A percentile compares a stretch with the other conserved stretches of the same genome.
These are phyloP conservation scores for Tephrocybe sp. DNA, from an alignment of 768 basidiomycete species.

Conservation along the genomic window DNA sequence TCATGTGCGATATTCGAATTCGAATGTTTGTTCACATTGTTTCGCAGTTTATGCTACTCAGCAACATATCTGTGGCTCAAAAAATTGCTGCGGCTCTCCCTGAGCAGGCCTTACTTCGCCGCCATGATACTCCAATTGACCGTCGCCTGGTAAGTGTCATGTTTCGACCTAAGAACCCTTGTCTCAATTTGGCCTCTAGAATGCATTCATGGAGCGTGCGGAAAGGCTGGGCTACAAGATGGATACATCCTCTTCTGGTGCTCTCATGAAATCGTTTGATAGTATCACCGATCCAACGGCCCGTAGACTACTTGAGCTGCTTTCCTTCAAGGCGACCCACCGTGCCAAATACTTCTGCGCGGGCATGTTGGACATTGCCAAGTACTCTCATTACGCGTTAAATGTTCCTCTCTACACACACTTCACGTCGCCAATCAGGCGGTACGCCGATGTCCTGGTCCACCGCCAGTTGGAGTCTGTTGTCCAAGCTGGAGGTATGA, in stretches of 20 bases:
- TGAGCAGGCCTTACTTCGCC: slow-evolving; percentile 94
- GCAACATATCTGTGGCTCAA: slow-evolving; percentile 88
- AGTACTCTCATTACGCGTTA: slow-evolving; percentile 91
- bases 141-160: slow-evolving; percentile 70
- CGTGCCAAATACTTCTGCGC: slow-evolving; percentile 98
- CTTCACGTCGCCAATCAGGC: slow-evolving; percentile 89
- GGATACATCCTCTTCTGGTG: slow-evolving; percentile 74
- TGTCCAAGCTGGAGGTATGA: slow-evolving; percentile 61
- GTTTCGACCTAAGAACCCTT: background rate
- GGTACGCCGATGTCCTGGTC: slow-evolving; percentile 91
- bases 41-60: slow-evolving; percentile 85
- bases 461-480: slow-evolving; percentile 95
- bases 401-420: slow-evolving; percentile 91
- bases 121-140: slow-evolving; percentile 91
- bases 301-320: slow-evolving; percentile 74
- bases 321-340: slow-evolving; percentile 90
- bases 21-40: background rate
- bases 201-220: slow-evolving; percentile 76
- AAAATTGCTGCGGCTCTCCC: slow-evolving; percentile 92
- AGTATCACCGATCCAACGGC: slow-evolving; percentile 69
- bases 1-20: background rate
- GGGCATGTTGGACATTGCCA: slow-evolving; percentile 98
- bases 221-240: slow-evolving; percentile 79
- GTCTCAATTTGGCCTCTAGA: slow-evolving; percentile 38
- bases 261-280: slow-evolving; percentile 84